phyloP scores from a whole-genome alignment of 75 land plant genomes.

The Cryptomeria japonica region DNA sequence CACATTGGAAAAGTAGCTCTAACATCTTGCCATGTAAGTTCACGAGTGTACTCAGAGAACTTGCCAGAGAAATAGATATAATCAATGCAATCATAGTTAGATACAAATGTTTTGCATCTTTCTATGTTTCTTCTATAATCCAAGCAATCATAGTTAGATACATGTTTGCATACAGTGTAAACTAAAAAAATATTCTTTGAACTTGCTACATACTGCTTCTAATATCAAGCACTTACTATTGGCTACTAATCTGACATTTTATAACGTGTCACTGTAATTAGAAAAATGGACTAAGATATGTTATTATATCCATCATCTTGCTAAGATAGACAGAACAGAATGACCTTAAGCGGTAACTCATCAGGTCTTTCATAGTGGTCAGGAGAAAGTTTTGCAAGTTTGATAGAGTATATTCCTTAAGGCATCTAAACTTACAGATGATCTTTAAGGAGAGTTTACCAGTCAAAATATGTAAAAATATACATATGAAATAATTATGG shows the following conservation, averaged over 20 bases:
- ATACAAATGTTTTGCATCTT: not conserved
- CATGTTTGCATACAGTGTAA: not conserved
- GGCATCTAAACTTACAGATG: too few relatives aligned
- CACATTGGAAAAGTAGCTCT: not conserved
- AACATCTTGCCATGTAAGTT: not conserved
- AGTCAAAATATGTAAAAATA: not conserved
- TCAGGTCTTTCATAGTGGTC: too few relatives aligned
- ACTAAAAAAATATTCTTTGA: not conserved
- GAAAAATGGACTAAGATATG: not conserved
- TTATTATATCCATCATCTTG: not conserved
- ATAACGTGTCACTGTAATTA: not conserved
- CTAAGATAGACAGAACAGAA: not conserved
- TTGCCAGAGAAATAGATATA: not conserved
- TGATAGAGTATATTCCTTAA: too few relatives aligned
- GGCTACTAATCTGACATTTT: too few relatives aligned
- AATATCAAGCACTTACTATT: too few relatives aligned
- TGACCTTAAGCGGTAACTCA: too few relatives aligned
- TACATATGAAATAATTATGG: not conserved
- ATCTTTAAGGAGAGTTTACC: too few relatives aligned
- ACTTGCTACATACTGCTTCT: too few relatives aligned
- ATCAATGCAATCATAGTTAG: not conserved
- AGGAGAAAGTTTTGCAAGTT: too few relatives aligned
- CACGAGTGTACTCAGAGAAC: not conserved
- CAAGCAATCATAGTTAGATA: not conserved
- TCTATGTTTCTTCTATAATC: not conserved